Percentiles rank a stretch among this genome's conserved stretches.
phyloP scores from a whole-genome alignment of 1,284 basidiomycete genomes.

The Ustanciosporium gigantosporum region DNA sequence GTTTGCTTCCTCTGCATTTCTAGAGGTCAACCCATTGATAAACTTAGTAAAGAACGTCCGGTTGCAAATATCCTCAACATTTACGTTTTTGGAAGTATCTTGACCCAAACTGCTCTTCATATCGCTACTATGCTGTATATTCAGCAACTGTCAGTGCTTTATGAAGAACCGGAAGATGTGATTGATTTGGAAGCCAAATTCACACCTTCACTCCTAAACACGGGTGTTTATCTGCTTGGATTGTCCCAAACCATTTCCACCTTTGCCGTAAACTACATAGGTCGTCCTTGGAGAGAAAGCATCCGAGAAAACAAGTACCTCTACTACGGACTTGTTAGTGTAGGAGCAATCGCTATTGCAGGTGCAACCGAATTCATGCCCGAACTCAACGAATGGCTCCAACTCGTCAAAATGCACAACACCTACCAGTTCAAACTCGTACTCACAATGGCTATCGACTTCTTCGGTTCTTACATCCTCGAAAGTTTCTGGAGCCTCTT shows the following conservation, averaged over 20 bases:
- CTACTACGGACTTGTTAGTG: constrained; percentile 53
- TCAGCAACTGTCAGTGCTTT: constrained; percentile 36
- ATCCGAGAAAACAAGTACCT: constrained; percentile 55
- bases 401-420: constrained; percentile 86
- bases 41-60: constrained; percentile 52
- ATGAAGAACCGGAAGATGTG: constrained; percentile 44
- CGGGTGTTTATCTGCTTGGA: constrained; percentile 56
- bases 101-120: constrained; percentile 57
- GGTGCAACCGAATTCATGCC: constrained; percentile 76
- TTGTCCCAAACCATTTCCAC: constrained; percentile 57
- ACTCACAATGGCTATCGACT: constrained; percentile 80
- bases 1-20: constrained; percentile 60
- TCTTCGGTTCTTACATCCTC: constrained; percentile 81
- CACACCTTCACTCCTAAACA: constrained; percentile 56
- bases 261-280: constrained; percentile 60
- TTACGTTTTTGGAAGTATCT: constrained; percentile 55
- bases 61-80: constrained; percentile 54
- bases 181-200: constrained; percentile 59
- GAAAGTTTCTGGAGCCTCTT: constrained; percentile 87
- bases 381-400: constrained; percentile 93
- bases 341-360: constrained; percentile 49
- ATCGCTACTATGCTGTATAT: constrained; percentile 56
- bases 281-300: constrained; percentile 53
- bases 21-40: constrained; percentile 55
- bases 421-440: constrained; percentile 64